Evolutionary conservation across 148 eudicot species (phyloP), one percentile per base, ranked within the genome.

Genomic region (Suaeda aralocaspica): DNA sequence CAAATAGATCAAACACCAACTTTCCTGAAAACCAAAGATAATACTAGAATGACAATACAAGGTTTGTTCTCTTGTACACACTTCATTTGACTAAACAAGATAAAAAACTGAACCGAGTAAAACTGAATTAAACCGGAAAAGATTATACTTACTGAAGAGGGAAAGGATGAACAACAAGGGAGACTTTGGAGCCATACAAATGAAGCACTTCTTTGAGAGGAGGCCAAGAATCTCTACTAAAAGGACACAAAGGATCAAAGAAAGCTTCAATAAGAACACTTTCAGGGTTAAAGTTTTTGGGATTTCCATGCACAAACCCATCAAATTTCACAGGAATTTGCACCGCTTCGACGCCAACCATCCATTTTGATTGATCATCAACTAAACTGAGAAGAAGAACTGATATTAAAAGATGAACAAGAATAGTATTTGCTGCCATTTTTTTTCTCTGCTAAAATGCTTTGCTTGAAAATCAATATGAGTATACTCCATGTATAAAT

Each of bases 171-270:
- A 87, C 72, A 19, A 82, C 34, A n/a, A 93, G 88, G 50, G 89
- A 80, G 8, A 90, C 76, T 9, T 72, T 73, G 48, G 85, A 61
- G 62, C 78, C 89, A 70, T 90, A 90, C 31, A 72, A 61, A 1
- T 72, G 41, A n/a, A 93, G 78, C 13, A 83, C 87, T 75, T 69
- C 77, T 62, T 90, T 90, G 9, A 90, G 92, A 66, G 89, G 94
- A 45, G 88, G 86, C 98, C 98, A 92, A 24, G 96, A 64, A 63
- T 92, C 96, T 1, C 96, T 77, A 67, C 83, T 79, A 53, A 90
- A 94, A 4, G 98, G 98, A 82, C 98, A 92, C 50, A 92, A 92
- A 5, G 98, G 96, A 74, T 92, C 98, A 25, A 88, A 81, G 77
- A 92, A 92, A 0, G 94, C 98, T 58, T 92, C 98, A 26, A 92